Evolutionary conservation across 352 stramenopile genomes (phyloP).

Genomic region (Pythium phragmiticola): DNA sequence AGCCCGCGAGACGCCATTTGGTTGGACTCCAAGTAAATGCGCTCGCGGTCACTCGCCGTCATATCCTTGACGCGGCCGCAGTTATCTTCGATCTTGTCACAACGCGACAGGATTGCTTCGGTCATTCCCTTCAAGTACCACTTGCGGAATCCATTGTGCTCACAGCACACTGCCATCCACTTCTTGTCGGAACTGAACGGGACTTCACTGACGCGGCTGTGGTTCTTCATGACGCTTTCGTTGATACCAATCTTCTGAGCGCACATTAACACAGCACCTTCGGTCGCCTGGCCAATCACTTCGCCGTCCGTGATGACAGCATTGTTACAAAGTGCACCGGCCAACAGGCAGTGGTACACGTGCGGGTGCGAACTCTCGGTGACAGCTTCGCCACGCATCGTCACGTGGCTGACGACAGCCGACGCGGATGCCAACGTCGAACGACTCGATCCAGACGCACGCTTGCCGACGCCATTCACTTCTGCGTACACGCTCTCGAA

Average conservation of each 20-base stretch:
- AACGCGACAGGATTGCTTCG: constrained; percentile 71
- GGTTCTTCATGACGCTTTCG: constrained; percentile 36
- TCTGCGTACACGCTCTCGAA: constrained; percentile 73
- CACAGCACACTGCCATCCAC: constrained; percentile 93
- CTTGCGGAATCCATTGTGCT: constrained; percentile 48
- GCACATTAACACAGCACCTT: constrained; percentile 70
- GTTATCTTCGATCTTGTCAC: constrained; percentile 75
- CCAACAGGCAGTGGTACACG: constrained; percentile 73
- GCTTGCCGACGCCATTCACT: constrained; percentile 55
- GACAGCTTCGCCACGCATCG: constrained; percentile 59
- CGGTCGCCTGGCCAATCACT: constrained; percentile 79
- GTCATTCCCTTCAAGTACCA: constrained; percentile 86
- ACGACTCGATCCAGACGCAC: neutral
- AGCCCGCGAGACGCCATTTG: constrained; percentile 75
- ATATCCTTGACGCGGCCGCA: constrained; percentile 68
- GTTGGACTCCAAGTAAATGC: constrained; percentile 56
- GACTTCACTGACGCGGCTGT: constrained; percentile 87
- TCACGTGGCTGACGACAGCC: constrained; percentile 35
- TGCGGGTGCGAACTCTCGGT: constrained; percentile 62
- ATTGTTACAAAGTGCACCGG: constrained; percentile 80
- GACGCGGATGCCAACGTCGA: constrained; percentile 5
- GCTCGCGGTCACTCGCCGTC: constrained; percentile 55
- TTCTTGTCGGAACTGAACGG: constrained; percentile 97
- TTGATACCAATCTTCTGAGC: constrained; percentile 68
- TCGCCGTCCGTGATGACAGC: constrained; percentile 62